Base-by-base conservation (phyloP, 78 protist species). In the Bigelowiella natans region DNA sequence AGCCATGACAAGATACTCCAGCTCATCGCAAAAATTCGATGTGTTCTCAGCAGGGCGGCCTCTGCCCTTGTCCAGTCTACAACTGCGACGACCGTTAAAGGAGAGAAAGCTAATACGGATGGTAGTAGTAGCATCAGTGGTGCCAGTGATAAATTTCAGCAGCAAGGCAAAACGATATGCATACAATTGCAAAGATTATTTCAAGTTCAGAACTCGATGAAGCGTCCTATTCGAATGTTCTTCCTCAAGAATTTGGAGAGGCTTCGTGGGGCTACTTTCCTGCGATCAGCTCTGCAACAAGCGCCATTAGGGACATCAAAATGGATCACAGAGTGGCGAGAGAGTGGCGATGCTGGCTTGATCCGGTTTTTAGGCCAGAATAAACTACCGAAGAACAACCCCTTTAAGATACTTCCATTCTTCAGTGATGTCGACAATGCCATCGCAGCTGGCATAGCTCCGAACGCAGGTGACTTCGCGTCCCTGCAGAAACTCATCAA, bases 331-430 rank as follows among this genome's bases (percentile, higher is more conserved):
- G 37, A 83, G 86, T 83, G 86, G 86, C 86, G 86, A 2, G 38
- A 83, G 86, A 83, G 86, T 34, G 86, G 86, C 86, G 86, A 83
- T 29, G 86, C 29, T 29, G 86, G 86, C 37, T 11, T 83, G 11
- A 28, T 83, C 38, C 86, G 86, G 38, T 83, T 83, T 34, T 83
- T 83, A 2, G 86, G 38, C 29, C 38, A 28, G 86, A 7, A 83
- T 26, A 7, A 28, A 34, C 86, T 83, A 18, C 38, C 86, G 3
- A 83, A 26, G 86, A 28, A 30, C 86, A 83, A 83, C 11, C 86
- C 86, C 28, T 83, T 83, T 34, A 7, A 28, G 38, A 28, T 2
- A 2, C 11, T 83, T 29, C 86, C 86, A 2, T 34, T 83, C 39
- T 83, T 7, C 18, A 26, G 34, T 18, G 73, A 51, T 18, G 7